Conservation (phyloP, 805 yeast genomes). For the Candida incommunis region DNA sequence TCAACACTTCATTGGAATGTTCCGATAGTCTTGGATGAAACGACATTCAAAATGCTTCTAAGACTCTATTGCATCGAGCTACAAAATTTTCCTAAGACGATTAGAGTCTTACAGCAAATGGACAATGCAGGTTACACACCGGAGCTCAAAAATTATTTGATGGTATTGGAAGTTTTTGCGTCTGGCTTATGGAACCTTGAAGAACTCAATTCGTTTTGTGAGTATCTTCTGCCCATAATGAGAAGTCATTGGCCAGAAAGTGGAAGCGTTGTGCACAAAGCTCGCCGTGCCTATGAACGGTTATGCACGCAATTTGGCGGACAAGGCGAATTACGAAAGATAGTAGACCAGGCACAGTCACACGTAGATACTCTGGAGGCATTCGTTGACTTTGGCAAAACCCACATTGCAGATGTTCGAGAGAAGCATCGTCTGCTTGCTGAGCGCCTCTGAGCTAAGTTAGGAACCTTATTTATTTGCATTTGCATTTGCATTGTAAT, state of each 20-base stretch:
- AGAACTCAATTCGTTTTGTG: neutral
- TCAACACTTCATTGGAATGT: neutral
- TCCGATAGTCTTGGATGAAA: neutral
- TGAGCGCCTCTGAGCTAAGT: neutral
- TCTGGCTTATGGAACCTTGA: neutral
- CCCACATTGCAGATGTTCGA: neutral
- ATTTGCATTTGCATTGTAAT: too few relatives aligned
- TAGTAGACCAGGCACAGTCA: neutral
- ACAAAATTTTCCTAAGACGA: neutral
- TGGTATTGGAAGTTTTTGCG: neutral
- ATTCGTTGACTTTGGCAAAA: neutral
- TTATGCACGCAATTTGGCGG: neutral
- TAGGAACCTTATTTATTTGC: too few relatives aligned
- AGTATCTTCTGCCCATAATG: neutral
- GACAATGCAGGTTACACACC: neutral
- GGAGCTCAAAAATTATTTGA: neutral
- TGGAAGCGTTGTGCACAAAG: neutral
- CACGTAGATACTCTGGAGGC: neutral
- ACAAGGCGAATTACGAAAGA: neutral
- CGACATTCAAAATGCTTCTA: neutral
- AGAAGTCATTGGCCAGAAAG: too few relatives aligned
- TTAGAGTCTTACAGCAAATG: neutral
- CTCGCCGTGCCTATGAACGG: neutral
- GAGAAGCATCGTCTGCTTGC: neutral
- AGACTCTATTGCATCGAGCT: neutral